Evolutionary conservation across 202 grass and related monocot species (phyloP), one percentile per base, ranked within the genome.

Genomic region (Miscanthus sacchariflorus): DNA sequence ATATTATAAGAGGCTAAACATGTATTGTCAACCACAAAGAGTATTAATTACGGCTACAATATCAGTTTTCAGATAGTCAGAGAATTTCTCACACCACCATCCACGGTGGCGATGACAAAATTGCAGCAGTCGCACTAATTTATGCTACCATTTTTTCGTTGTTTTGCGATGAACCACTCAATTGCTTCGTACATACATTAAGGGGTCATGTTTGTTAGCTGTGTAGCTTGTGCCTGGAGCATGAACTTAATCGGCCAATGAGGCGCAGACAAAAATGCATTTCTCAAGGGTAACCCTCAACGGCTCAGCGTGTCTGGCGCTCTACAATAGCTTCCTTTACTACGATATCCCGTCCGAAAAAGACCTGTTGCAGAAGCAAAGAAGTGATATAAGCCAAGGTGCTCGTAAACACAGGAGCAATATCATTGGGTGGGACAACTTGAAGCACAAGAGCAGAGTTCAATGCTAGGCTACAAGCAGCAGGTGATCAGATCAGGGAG

Each of bases 281-380:
- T 11, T 78, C 54, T 35, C 24, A 67, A 78, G 67, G 68, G 81
- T 49, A 74, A 65, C 21, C 27, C 28, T 77, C 52, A 23, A 66
- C 4, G 14, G 6, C 21, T 88, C 77, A 49, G 15, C 30, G 28
- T 42, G 36, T 74, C 72, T 49, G 78, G 42, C 78, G 78, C 14
- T 89, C 80, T 68, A 74, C 44, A 17, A 79, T 83, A 83, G 84
- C 91, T 89, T 85, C 80, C 87, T 89, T 91, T 56, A 95, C 84
- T 8, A 95, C 49, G 70, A 95, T 87, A 58, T 86, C 83, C 59
- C 93, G 88, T 79, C 93, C 93, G 48, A 77, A 63, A 87, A 95
- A 95, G 56, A 72, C 69, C 90, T 95, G 85, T 92, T 79, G 65
- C 42, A 52, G 8, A 61, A 81, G 17, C 45, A 81, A 81, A 77